phyloP scores from a whole-genome alignment of 306 rosid species.

The Cicer yamashitae region DNA sequence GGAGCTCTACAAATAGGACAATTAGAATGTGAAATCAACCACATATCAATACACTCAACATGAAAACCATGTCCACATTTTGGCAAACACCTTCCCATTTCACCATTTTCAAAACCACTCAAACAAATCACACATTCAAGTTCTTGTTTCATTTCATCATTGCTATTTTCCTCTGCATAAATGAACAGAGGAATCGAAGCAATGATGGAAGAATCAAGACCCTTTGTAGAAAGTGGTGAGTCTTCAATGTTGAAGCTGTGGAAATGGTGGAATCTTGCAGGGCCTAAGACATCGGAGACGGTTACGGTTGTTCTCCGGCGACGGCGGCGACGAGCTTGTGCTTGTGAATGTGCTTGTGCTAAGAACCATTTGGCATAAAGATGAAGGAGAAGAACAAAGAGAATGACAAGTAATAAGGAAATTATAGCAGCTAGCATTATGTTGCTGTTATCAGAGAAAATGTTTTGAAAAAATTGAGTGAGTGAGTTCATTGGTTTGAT shows the following conservation, averaged over 20 bases:
- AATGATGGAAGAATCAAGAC: constrained; percentile 63
- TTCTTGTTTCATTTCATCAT: constrained; percentile 3
- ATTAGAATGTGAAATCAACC: constrained; percentile 76
- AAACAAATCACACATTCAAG: constrained; percentile 86
- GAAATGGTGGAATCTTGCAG: constrained; percentile 63
- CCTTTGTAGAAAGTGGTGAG: constrained; percentile 61
- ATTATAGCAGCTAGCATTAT: constrained; percentile 85
- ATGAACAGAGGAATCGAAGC: constrained; percentile 72
- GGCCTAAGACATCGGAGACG: constrained; percentile 64
- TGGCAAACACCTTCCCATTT: constrained; percentile 70
- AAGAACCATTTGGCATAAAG: constrained; percentile 88
- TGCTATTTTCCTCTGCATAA: constrained; percentile 32
- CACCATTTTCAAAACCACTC: constrained; percentile 67
- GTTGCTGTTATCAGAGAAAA: constrained; percentile 79
- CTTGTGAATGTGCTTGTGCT: constrained; percentile 61
- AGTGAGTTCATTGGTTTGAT: constrained; percentile 46
- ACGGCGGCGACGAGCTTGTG: constrained; percentile 48
- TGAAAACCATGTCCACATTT: constrained; percentile 86
- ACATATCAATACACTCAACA: constrained; percentile 85
- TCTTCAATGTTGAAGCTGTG: constrained; percentile 56
- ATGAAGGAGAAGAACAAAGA: constrained; percentile 92
- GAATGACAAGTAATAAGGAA: constrained; percentile 77
- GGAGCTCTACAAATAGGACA: constrained; percentile 90
- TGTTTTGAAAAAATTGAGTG: constrained; percentile 51
- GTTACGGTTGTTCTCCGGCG: constrained; percentile 58